Evolutionary conservation across 768 basidiomycete genomes (phyloP), one percentile per base, ranked within the genome.

Genomic region (Naganishia friedmannii): DNA sequence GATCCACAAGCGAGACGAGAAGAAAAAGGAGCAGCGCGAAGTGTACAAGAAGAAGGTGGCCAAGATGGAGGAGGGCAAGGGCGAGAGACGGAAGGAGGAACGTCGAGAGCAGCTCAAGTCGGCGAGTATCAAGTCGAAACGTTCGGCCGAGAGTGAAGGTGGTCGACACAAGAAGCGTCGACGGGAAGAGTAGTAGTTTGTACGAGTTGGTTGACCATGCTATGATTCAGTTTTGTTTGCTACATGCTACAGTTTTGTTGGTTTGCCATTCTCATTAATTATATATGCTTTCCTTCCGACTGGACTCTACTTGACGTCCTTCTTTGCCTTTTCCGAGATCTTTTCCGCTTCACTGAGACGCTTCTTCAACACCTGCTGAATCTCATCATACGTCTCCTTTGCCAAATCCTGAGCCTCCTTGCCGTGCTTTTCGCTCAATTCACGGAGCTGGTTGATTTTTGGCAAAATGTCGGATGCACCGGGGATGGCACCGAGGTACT

Each of bases 11-110:
- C 83, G 94, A 77, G 88, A 86, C 76, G 91, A 89, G 80, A 96
- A 93, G 84, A 91, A 98, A 83, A 85, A 84, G n/a, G 90, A 89
- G 83, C 85, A 88, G 81, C 86, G 86, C 71, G 86, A 82, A 39
- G 87, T 84, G 74, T 86, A 88, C 75, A 81, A 84, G 74, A 91
- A 91, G 84, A 90, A 88, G 82, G 80, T 86, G 12, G 89, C 86
- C 74, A 90, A 88, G 81, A 87, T 76, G 32, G 81, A 78, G 31
- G 78, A 76, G 68, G 69, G 70, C 70, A 77, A 76, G 73, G 66
- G 65, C 26, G 79, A 75, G 46, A 80, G 78, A 72, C 70, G 76
- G 48, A 79, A 78, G 67, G 76, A 77, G 69, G 81, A 82, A 70
- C 71, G 77, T 67, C 80, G 75, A 68, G 77, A 80, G 73, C 73